Percentiles rank a stretch among this genome's conserved stretches.
These are phyloP conservation scores for Dichotomopilus funicola DNA, from an alignment of 2,329 filamentous ascomycete genomes.

Conservation along the genomic window DNA sequence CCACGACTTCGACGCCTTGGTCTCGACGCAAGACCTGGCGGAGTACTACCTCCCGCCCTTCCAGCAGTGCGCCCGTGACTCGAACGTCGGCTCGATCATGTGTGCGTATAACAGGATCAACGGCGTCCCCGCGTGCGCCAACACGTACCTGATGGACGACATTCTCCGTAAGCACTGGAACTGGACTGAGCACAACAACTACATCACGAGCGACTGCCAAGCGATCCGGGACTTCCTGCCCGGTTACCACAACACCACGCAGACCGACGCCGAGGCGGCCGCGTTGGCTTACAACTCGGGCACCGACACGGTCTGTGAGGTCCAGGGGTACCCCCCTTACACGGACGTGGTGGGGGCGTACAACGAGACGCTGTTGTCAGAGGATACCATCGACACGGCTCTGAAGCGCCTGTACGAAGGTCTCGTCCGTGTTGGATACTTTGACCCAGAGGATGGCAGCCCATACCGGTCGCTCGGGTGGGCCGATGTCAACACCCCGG, in stretches of 20 bases:
- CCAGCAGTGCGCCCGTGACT: conserved; percentile 54
- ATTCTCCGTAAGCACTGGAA: conserved; percentile 43
- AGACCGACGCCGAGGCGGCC: conserved; percentile 17
- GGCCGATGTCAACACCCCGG: conserved; percentile 47
- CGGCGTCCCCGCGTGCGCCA: conserved; percentile 40
- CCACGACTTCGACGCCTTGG: conserved; percentile 46
- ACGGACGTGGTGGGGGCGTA: conserved; percentile 20
- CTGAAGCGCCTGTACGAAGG: conserved; percentile 30
- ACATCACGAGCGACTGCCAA: conserved; percentile 12
- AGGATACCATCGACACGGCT: conserved; percentile 27
- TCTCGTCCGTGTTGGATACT: conserved; percentile 30
- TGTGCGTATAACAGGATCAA: conserved; percentile 60
- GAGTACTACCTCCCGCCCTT: conserved; percentile 65
- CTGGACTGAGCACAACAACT: conserved; percentile 23
- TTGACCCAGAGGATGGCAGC: conserved; percentile 21
- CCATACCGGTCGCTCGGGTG: conserved; percentile 47
- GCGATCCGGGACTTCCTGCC: conserved; percentile 21
- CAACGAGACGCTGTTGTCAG: conserved; percentile 25
- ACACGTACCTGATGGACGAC: conserved; percentile 53
- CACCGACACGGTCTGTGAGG: conserved; percentile 23
- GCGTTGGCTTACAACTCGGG: conserved; percentile 19
- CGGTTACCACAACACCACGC: conserved; percentile 18
- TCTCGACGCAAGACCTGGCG: conserved; percentile 51
- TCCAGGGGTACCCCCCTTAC: conserved; percentile 12
- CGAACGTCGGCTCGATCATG: conserved; percentile 53